Evolutionary conservation across 495 filamentous ascomycete species (phyloP).

Genomic region (Penicillium cataractarum): DNA sequence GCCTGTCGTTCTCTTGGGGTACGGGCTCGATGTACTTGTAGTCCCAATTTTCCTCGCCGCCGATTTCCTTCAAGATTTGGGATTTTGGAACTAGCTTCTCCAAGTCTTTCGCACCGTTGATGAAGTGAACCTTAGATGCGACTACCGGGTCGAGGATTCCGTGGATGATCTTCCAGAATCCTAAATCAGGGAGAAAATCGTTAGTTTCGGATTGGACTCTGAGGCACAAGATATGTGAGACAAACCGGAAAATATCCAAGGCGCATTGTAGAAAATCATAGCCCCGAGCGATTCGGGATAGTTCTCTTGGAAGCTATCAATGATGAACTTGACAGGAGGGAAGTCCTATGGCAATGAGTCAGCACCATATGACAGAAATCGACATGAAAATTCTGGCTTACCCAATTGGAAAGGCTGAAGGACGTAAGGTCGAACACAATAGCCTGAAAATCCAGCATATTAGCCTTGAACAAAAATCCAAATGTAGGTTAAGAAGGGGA

Average conservation of each 20-base stretch:
- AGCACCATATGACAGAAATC: not conserved
- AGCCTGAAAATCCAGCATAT: constrained; percentile 45
- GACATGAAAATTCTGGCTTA: constrained; percentile 34
- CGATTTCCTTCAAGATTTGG: constrained; percentile 77
- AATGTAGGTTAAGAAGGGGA: no score
- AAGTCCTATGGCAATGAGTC: constrained; percentile 67
- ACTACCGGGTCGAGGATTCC: constrained; percentile 96
- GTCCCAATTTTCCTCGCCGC: constrained; percentile 79
- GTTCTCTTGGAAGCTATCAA: constrained; percentile 94
- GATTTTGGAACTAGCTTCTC: constrained; percentile 66
- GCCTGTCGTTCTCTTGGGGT: constrained; percentile 67
- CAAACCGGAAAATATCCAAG: constrained; percentile 87
- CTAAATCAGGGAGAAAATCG: constrained; percentile 33
- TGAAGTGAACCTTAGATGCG: constrained; percentile 93
- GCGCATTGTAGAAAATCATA: constrained; percentile 89
- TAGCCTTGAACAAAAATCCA: not conserved
- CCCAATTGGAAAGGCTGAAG: constrained; percentile 91
- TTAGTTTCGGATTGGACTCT: not conserved
- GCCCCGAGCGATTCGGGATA: constrained; percentile 88
- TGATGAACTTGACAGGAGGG: constrained; percentile 92
- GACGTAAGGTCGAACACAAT: constrained; percentile 91
- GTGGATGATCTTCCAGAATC: constrained; percentile 82
- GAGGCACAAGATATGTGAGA: not conserved
- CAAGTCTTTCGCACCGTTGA: constrained; percentile 73
- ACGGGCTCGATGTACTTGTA: constrained; percentile 79